phyloP scores from a whole-genome alignment of 164 flowering plant species.

The Hamamelis virginiana region DNA sequence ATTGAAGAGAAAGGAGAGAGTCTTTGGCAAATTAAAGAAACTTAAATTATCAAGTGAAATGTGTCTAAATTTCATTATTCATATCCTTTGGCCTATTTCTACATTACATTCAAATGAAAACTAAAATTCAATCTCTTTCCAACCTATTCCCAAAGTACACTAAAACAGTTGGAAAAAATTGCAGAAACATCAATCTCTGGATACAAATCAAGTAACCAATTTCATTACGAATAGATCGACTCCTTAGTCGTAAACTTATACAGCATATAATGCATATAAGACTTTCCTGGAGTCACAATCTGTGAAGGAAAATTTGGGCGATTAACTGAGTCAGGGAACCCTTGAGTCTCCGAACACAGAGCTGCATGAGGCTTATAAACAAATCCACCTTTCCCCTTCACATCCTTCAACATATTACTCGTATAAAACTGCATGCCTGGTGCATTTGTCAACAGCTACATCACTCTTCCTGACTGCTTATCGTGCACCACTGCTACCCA shows the following conservation, averaged over 20 bases:
- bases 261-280: constrained; percentile 24
- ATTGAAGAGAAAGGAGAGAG: too few species aligned
- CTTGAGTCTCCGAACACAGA: constrained; percentile 52
- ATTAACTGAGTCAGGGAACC: constrained; percentile 32
- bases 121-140: too few species aligned
- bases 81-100: too few species aligned
- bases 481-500: constrained; percentile 44
- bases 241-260: constrained; percentile 20
- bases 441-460: constrained; percentile 48
- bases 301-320: constrained; percentile 37
- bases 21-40: too few species aligned
- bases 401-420: constrained; percentile 25
- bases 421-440: constrained; percentile 70
- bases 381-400: constrained; percentile 53
- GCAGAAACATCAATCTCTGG: too few species aligned
- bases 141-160: too few species aligned
- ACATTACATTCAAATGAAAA: too few species aligned
- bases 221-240: too few species aligned
- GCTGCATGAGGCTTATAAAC: constrained; percentile 43
- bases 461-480: constrained; percentile 40
- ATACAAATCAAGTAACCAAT: too few species aligned
- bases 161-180: too few species aligned
- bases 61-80: too few species aligned
- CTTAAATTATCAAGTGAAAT: too few species aligned
- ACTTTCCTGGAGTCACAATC: constrained; percentile 27